A percentile compares a stretch with the other conserved stretches of the same genome.
These are phyloP conservation scores for Entophlyctis luteolus DNA, from an alignment of 192 early-diverging fungal species.

Conservation along the genomic window DNA sequence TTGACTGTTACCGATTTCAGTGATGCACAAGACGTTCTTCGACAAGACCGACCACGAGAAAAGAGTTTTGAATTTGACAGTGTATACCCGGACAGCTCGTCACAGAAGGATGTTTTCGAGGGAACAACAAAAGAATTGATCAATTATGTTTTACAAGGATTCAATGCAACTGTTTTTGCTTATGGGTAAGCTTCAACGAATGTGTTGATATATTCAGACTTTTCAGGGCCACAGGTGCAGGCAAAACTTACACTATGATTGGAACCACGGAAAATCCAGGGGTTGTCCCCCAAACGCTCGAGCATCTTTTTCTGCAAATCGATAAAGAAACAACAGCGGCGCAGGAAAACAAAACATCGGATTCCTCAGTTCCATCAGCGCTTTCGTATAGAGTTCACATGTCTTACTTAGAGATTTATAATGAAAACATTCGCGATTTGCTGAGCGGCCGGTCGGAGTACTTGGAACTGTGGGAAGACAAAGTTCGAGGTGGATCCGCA, in stretches of 20 bases:
- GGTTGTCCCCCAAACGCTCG: conserved; percentile 64
- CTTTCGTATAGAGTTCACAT: conserved; percentile 35
- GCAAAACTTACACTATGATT: conserved; percentile 84
- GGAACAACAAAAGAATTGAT: conserved; percentile 66
- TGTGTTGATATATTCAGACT: background rate
- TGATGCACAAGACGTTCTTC: conserved; percentile 52
- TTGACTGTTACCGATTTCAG: conserved; percentile 75
- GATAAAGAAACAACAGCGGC: background rate
- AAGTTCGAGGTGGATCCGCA: conserved; percentile 26
- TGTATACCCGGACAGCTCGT: conserved; percentile 66
- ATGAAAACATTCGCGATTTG: conserved; percentile 62
- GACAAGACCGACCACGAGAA: conserved; percentile 62
- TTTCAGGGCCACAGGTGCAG: conserved; percentile 64
- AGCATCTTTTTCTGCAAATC: conserved; percentile 59
- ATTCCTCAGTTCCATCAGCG: background rate
- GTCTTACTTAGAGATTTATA: conserved; percentile 56
- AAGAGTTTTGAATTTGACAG: conserved; percentile 73
- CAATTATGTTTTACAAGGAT: conserved; percentile 69
- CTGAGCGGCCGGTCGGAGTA: conserved; percentile 46
- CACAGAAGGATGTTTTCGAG: conserved; percentile 69
- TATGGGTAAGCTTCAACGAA: conserved; percentile 41
- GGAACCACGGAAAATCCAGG: conserved; percentile 64
- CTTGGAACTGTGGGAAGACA: conserved; percentile 74
- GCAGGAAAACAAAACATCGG: background rate
- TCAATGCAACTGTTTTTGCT: conserved; percentile 87